Conservation (phyloP, 306 rosid species). For the Fragaria ananassa region DNA sequence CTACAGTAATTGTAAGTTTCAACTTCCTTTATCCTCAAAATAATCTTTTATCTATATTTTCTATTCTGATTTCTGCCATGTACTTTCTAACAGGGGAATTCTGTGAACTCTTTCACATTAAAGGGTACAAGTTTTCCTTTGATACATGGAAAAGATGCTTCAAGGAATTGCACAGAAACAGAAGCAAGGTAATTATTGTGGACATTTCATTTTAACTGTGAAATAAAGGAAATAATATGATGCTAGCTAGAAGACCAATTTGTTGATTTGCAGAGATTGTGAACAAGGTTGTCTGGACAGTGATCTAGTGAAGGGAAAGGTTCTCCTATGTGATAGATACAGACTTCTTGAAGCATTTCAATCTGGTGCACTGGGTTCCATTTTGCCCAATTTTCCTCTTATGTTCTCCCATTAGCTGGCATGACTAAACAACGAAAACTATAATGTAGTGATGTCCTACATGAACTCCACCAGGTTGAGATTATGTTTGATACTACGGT, state of each 20-base stretch:
- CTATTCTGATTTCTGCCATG: too few species aligned
- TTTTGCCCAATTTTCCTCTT: not conserved
- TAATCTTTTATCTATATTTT: too few species aligned
- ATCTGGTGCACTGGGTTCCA: constrained; percentile 21
- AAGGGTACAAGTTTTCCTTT: constrained; percentile 25
- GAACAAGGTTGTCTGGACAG: not conserved
- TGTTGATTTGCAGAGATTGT: too few species aligned
- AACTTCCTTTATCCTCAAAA: too few species aligned
- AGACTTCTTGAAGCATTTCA: not conserved
- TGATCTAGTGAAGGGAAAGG: constrained; percentile 32
- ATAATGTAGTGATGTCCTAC: not conserved
- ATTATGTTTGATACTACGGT: too few species aligned
- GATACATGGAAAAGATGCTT: constrained; percentile 17
- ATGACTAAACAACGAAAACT: too few species aligned
- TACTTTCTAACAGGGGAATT: not conserved
- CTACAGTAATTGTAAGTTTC: constrained; percentile 3
- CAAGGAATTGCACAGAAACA: not conserved
- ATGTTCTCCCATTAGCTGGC: too few species aligned
- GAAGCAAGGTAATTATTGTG: too few species aligned
- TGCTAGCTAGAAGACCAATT: too few species aligned
- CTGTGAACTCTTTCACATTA: constrained; percentile 24
- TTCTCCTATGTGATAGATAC: constrained; percentile 20
- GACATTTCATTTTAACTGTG: too few species aligned
- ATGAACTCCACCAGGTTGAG: not conserved
- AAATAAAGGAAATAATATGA: too few species aligned